phyloP scores from a whole-genome alignment of 352 stramenopile genomes.

The Phytophthora hibernalis region DNA sequence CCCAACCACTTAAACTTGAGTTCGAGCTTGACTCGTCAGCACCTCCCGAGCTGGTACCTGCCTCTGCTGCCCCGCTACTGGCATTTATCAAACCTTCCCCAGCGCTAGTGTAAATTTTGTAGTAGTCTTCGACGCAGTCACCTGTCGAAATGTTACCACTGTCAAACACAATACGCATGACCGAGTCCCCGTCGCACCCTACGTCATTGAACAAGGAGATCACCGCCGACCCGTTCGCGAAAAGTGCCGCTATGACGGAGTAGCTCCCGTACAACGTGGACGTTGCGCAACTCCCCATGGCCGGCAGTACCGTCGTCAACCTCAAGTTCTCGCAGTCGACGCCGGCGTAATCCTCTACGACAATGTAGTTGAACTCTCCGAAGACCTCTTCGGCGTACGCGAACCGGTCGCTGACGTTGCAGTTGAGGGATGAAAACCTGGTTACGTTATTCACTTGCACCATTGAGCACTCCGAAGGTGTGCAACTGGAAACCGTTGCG shows the following conservation, averaged over 20 bases:
- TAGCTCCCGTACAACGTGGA: slow-evolving; percentile 24
- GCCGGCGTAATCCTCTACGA: slow-evolving; percentile 30
- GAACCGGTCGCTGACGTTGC: slow-evolving; percentile 33
- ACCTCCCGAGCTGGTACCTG: not conserved
- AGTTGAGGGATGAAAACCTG: slow-evolving; percentile 17
- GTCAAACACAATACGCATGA: slow-evolving; percentile 22
- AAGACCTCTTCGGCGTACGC: slow-evolving; percentile 28
- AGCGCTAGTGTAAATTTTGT: slow-evolving; percentile 35
- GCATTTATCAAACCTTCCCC: not conserved
- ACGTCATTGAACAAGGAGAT: slow-evolving; percentile 22
- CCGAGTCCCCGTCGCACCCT: slow-evolving; percentile 4
- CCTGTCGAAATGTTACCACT: slow-evolving; percentile 30
- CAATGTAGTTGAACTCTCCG: slow-evolving; percentile 35
- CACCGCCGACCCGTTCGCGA: slow-evolving; percentile 32
- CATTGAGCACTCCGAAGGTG: slow-evolving; percentile 2
- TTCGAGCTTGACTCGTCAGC: not conserved
- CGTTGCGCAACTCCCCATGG: slow-evolving; percentile 18
- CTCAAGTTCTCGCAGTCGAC: slow-evolving; percentile 24
- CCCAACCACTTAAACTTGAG: slow-evolving; percentile 2
- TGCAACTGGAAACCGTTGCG: slow-evolving; percentile 12
- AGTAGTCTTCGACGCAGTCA: slow-evolving; percentile 31
- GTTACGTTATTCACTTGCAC: slow-evolving; percentile 24
- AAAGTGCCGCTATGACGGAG: slow-evolving; percentile 27
- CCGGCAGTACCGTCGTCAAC: slow-evolving; percentile 24
- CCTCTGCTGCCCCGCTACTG: not conserved